A percentile compares a stretch with the other conserved stretches of the same genome.
phyloP scores from a whole-genome alignment of 805 yeast genomes.

The Kodamaea neixiangensis region DNA sequence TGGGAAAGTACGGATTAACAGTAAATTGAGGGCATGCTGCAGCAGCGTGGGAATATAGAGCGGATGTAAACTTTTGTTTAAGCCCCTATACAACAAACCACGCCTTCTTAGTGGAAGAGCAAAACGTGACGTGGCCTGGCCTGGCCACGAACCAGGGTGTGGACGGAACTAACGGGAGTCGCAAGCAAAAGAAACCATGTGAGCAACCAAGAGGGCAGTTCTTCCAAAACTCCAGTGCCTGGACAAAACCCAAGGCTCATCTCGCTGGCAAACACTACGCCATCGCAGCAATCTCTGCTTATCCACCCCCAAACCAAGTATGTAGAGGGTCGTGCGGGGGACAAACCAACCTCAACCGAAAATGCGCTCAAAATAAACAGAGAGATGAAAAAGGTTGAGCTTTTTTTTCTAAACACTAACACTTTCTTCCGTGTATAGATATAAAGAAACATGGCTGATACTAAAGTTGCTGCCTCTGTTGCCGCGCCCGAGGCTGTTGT shows the following conservation, averaged over 20 bases:
- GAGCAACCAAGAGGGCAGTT: too few species aligned
- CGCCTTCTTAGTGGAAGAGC: background rate
- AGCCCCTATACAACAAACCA: background rate
- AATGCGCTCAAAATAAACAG: background rate
- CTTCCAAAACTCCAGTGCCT: too few species aligned
- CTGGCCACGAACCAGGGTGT: background rate
- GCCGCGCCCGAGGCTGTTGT: slow-evolving; percentile 2
- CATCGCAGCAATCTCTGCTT: too few species aligned
- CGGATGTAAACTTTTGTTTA: background rate
- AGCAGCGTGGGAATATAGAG: background rate
- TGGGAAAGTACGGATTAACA: too few species aligned
- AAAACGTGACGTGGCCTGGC: background rate
- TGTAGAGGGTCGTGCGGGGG: background rate
- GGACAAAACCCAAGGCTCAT: too few species aligned
- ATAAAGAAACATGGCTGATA: background rate
- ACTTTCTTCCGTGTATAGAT: slow-evolving; percentile 1
- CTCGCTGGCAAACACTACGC: too few species aligned
- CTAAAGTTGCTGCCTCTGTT: slow-evolving; percentile 2
- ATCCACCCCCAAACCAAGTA: too few species aligned
- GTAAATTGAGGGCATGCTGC: too few species aligned
- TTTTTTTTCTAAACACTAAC: background rate
- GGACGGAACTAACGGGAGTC: background rate
- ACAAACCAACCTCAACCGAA: background rate
- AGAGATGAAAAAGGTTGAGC: background rate
- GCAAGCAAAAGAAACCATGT: too few species aligned